phyloP scores from a whole-genome alignment of 768 basidiomycete species.

The Lactifluus echinatus region DNA sequence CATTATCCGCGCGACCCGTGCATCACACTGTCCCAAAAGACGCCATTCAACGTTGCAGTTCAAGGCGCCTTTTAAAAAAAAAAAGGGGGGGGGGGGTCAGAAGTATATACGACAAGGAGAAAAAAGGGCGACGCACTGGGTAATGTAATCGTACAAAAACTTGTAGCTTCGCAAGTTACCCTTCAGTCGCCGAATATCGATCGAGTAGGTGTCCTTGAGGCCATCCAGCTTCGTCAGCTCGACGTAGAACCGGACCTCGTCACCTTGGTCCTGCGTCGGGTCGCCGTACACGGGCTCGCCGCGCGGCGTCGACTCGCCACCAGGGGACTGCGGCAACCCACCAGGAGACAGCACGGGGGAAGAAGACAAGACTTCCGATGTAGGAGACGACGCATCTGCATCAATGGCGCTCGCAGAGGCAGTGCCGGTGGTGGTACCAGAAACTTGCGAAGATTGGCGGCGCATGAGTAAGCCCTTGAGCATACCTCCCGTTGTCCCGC shows the following conservation, averaged over 20 bases:
- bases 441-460: slow-evolving; percentile 81
- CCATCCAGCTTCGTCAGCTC: slow-evolving; percentile 89
- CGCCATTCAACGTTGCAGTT: slow-evolving; percentile 1
- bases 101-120: slow-evolving; percentile 11
- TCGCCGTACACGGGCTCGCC: slow-evolving; percentile 75
- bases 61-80: slow-evolving; percentile 4
- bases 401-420: slow-evolving; percentile 6
- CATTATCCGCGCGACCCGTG: neutral
- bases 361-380: slow-evolving; percentile 19
- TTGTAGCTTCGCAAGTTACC: slow-evolving; percentile 91
- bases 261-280: slow-evolving; percentile 70
- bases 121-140: slow-evolving; percentile 53
- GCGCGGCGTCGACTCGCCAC: slow-evolving; percentile 27
- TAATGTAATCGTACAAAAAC: slow-evolving; percentile 79
- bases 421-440: slow-evolving; percentile 21
- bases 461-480: slow-evolving; percentile 84
- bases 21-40: no score
- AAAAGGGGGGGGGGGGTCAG: neutral
- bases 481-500: slow-evolving; percentile 60
- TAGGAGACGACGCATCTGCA: slow-evolving; percentile 18
- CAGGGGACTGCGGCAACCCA: slow-evolving; percentile 8
- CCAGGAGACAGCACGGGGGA: slow-evolving; percentile 7
- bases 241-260: slow-evolving; percentile 94
- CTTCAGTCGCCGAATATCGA: slow-evolving; percentile 88
- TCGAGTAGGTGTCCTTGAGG: slow-evolving; percentile 81